A percentile compares a stretch with the other conserved stretches of the same genome.
Evolutionary conservation across 257 asterid species (phyloP).

Genomic region (Rehmannia glutinosa): DNA sequence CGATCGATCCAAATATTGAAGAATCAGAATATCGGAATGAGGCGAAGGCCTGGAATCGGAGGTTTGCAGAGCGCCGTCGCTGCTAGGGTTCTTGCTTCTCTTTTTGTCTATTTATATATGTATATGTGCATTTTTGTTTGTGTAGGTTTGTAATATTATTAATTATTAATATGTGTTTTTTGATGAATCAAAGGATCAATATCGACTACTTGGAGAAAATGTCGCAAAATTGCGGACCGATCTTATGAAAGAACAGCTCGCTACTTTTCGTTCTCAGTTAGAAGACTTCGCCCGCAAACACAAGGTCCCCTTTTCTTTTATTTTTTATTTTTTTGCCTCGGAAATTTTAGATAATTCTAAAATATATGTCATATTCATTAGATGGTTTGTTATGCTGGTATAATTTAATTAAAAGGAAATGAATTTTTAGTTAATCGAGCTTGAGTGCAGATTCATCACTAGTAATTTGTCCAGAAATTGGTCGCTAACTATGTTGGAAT

Average conservation of each 20-base stretch:
- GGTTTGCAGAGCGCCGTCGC: constrained; percentile 94
- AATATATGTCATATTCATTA: not conserved
- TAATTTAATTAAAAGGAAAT: not conserved
- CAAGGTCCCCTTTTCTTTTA: constrained; percentile 43
- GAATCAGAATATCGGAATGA: constrained; percentile 37
- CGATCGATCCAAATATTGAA: not conserved
- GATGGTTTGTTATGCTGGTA: not conserved
- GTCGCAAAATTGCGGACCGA: constrained; percentile 93
- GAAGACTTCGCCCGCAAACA: constrained; percentile 96
- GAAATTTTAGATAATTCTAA: not conserved
- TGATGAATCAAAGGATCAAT: constrained; percentile 60
- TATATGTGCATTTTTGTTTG: not conserved
- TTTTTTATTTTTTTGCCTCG: not conserved
- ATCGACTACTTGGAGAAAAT: constrained; percentile 85
- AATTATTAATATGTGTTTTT: not conserved
- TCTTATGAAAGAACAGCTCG: constrained; percentile 91
- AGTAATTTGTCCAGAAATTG: not conserved
- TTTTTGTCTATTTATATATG: not conserved
- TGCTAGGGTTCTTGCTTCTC: constrained; percentile 65
- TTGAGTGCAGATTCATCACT: not conserved
- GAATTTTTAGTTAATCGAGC: not conserved
- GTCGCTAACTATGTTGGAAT: too few relatives aligned
- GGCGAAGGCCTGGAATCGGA: constrained; percentile 94
- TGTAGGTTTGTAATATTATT: not conserved
- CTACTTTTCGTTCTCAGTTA: constrained; percentile 91